Evolutionary conservation across 2,329 filamentous ascomycete species (phyloP), one percentile per base, ranked within the genome.

Genomic region (Arthrinium puccinioides): DNA sequence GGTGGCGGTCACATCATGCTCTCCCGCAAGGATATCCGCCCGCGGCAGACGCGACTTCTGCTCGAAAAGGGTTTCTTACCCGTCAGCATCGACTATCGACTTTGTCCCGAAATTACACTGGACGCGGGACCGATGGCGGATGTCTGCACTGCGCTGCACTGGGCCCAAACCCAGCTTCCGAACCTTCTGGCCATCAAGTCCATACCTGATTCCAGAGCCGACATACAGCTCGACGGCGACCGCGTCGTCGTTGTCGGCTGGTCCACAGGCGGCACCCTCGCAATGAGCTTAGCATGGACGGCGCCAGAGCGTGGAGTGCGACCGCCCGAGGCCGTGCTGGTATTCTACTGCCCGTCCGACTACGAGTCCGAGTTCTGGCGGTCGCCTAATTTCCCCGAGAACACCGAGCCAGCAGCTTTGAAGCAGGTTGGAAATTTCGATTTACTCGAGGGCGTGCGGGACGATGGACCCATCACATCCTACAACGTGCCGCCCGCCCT

Each of bases 41-140:
- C 56, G 3, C 35, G 40, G 4, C 69, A 73, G 37, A 63, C 55
- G 0, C 36, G 47, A 5, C 40, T 52, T 3, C 54, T 73, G 0
- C 51, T 72, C 1, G 42, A 51, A 1, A 34, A 49, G 5, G 63
- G 65, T 1, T 56, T 73, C 28, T 46, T 73, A 3, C 67, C 70
- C 1, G 49, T 75, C 9, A 69, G 63, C 42, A 36, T 73, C 1
- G 70, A 74, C 45, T 70, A 73, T 41, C 54, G 69, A 0, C 58
- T 75, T 1, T 74, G 69, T 39, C 71, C 70, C 0, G 67, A 73
- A 29, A 54, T 62, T 4, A 63, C 51, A n/a, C 45, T 75, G 4
- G 32, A 57, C 4, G 60, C 69, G 2, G 72, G 71, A 0, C 59
- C 71, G 0, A 63, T 74, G 50, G 43, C 44, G 3, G 72, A 74